phyloP scores from a whole-genome alignment of 257 asterid genomes.

The Orobanche coerulescens region DNA sequence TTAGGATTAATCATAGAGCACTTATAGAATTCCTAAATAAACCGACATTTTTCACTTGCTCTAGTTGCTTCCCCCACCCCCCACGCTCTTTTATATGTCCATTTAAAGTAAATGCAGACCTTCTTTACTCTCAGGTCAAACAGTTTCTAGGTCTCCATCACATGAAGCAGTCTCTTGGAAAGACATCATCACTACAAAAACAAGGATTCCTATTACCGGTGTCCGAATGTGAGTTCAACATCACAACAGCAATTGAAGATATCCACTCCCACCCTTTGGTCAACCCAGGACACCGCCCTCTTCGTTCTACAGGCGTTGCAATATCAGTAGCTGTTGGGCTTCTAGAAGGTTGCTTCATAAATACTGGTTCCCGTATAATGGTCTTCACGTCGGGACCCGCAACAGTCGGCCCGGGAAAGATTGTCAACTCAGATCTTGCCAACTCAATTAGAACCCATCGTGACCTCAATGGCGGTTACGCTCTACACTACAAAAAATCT shows the following conservation, averaged over 20 bases:
- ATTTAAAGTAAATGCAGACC: neutral
- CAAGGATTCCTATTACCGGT: conserved; percentile 67
- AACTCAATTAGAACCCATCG: conserved; percentile 69
- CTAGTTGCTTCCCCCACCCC: too few species aligned
- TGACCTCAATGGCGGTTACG: conserved; percentile 50
- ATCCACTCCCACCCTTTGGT: conserved; percentile 44
- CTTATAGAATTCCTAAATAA: neutral
- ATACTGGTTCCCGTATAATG: conserved; percentile 79
- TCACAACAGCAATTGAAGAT: conserved; percentile 78
- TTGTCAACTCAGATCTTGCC: conserved; percentile 57
- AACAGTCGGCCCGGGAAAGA: conserved; percentile 78
- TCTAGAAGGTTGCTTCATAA: conserved; percentile 65
- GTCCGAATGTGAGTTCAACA: conserved; percentile 81
- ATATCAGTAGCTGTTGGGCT: conserved; percentile 88
- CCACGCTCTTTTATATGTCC: neutral
- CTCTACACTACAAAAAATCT: conserved; percentile 52
- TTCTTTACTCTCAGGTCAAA: conserved; percentile 49
- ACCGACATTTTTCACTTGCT: neutral
- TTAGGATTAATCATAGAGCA: conserved; percentile 3
- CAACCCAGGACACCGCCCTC: conserved; percentile 68
- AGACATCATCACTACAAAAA: conserved; percentile 40
- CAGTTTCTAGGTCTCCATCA: conserved; percentile 56
- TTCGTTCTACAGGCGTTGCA: conserved; percentile 77
- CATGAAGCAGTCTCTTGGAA: conserved; percentile 50
- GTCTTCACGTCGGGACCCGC: conserved; percentile 96